Conservation (phyloP, 768 basidiomycete genomes). For the Erythrobasidium yunnanense region DNA sequence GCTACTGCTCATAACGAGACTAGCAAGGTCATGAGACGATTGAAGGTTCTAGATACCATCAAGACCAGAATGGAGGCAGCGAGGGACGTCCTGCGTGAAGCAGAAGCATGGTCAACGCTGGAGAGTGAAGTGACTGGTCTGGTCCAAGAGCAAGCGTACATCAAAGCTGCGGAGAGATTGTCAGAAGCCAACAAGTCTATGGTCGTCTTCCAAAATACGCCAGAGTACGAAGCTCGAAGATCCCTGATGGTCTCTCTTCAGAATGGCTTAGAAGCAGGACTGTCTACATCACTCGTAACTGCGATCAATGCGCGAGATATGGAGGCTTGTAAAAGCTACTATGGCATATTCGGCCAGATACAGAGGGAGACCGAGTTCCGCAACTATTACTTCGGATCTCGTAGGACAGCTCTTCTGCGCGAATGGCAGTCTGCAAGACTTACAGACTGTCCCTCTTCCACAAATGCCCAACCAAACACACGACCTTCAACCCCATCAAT, state of each 20-base stretch:
- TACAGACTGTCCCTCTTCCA: constrained; percentile 37
- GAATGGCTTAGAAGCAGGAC: constrained; percentile 85
- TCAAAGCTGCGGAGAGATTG: constrained; percentile 81
- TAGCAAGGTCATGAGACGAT: constrained; percentile 56
- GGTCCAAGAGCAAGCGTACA: constrained; percentile 65
- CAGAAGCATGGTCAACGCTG: constrained; percentile 91
- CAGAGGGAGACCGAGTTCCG: constrained; percentile 85
- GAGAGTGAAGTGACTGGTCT: constrained; percentile 82
- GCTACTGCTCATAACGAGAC: constrained; percentile 49
- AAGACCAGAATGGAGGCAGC: constrained; percentile 79
- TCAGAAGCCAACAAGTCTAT: constrained; percentile 80
- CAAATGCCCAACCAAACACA: constrained; percentile 47
- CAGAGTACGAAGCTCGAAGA: constrained; percentile 77
- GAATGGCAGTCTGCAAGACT: constrained; percentile 59
- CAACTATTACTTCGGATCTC: constrained; percentile 83
- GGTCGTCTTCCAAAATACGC: constrained; percentile 82
- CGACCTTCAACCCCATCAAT: constrained; percentile 37
- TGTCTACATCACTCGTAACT: constrained; percentile 78
- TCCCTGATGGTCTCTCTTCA: constrained; percentile 81
- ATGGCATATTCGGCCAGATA: constrained; percentile 76
- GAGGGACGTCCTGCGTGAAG: constrained; percentile 79
- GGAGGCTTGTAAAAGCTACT: constrained; percentile 62
- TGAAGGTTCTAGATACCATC: constrained; percentile 71
- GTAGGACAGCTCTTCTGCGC: constrained; percentile 55
- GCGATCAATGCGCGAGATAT: constrained; percentile 72